Evolutionary conservation across 2,329 filamentous ascomycete genomes (phyloP), one percentile per base, ranked within the genome.

Genomic region (Cytospora paraplurivora): DNA sequence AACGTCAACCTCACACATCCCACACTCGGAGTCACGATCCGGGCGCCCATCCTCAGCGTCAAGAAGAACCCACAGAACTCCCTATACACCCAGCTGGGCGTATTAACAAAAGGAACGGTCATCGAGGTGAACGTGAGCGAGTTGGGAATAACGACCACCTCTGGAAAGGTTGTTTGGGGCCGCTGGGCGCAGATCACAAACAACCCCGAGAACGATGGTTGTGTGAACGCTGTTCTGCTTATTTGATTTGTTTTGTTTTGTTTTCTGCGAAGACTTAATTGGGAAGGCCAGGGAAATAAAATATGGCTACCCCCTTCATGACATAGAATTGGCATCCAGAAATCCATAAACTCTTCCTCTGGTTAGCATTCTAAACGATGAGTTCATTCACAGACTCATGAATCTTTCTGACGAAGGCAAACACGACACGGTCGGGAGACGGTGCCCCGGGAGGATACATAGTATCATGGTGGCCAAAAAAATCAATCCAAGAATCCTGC

Each of bases 91-190:
- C 93, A 97, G 73, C 81, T 98, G 6, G 94, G 94, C 66, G 93
- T 97, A 3, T 76, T 97, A 72, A 94, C 91, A 55, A 93, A 93
- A 78, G 92, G 92, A 68, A 94, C 79, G 0, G 75, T 82, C 56
- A 87, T 94, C 72, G 94, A 98, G 78, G 93, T 98, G 71, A 97
- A 99, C 74, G 93, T 97, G 35, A 90, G 86, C 62, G 95, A 99
- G 75, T 78, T 98, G 67, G 95, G 95, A 67, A 81, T 98, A 66
- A 92, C 96, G 17, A 98, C 95, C 3, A 89, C 93, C 1, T 88
- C 88, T 67, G 95, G 95, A 67, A 97, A 97, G 79, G 92, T 97
- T 10, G 92, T 94, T 7, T 97, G 93, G 93, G 93, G 92, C 70
- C 84, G 91, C 69, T 95, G 88, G 78, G 91, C 90, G 8, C 90